Percentiles rank a stretch among this genome's conserved stretches.
Conservation (phyloP, 352 stramenopile species). For the Ochromonadaceae sp. region DNA sequence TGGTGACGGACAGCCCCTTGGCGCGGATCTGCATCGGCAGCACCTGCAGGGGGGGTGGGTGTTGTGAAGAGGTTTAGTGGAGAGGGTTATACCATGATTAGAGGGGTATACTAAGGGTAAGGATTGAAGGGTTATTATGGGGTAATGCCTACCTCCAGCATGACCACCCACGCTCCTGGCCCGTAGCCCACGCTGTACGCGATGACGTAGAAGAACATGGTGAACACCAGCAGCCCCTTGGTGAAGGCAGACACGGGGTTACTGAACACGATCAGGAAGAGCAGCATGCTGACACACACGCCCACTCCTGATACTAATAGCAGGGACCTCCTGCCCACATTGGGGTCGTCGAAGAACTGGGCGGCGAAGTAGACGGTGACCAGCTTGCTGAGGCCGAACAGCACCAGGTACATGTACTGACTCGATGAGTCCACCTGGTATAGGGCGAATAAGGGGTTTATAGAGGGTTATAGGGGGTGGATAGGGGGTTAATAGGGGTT, state of each 20-base stretch:
- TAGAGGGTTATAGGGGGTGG: too few relatives aligned
- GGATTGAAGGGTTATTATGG: too few relatives aligned
- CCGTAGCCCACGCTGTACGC: constrained; percentile 45
- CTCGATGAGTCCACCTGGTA: too few relatives aligned
- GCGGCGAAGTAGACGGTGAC: constrained; percentile 36
- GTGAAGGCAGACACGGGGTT: too few relatives aligned
- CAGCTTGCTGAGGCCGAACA: constrained; percentile 40
- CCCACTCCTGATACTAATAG: constrained; percentile 33
- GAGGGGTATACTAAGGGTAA: too few relatives aligned
- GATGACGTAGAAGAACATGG: constrained; percentile 38
- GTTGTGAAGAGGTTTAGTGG: too few relatives aligned
- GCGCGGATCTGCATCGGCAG: constrained; percentile 41
- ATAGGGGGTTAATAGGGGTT: too few relatives aligned
- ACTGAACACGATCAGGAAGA: constrained; percentile 37
- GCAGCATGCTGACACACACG: too few relatives aligned
- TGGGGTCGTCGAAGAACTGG: constrained; percentile 37
- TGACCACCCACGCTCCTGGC: constrained; percentile 41
- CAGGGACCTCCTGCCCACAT: constrained; percentile 36
- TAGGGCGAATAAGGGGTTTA: constrained; percentile 29
- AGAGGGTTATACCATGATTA: too few relatives aligned
- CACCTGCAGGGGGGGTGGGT: too few relatives aligned
- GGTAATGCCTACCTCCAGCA: constrained; percentile 47
- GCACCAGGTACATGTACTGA: too few relatives aligned
- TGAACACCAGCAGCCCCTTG: constrained; percentile 31
- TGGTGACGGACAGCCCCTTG: constrained; percentile 44